Evolutionary conservation across 176 grass and related monocot species (phyloP).

Genomic region (Oryza coarctata): DNA sequence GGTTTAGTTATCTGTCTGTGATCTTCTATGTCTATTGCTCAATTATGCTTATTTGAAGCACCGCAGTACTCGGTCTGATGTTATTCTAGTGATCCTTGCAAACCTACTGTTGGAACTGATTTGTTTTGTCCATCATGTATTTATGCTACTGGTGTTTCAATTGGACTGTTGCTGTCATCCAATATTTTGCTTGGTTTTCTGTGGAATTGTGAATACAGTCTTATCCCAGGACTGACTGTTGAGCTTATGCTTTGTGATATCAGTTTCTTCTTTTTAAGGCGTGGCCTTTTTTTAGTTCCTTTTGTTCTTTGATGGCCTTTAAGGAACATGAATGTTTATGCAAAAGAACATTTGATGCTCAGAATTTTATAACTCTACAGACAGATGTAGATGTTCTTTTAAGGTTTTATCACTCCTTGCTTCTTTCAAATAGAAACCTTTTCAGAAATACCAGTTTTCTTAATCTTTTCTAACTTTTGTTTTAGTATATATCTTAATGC

Average conservation of each 20-base stretch:
- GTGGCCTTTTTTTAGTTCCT: neutral
- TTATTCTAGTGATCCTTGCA: neutral
- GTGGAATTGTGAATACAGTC: neutral
- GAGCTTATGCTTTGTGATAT: neutral
- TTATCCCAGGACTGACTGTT: neutral
- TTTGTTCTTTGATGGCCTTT: neutral
- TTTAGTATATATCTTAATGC: neutral
- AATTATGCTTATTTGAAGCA: neutral
- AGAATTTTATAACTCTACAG: neutral
- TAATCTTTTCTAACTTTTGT: neutral
- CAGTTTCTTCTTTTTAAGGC: neutral
- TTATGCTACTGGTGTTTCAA: neutral
- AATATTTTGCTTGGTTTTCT: neutral
- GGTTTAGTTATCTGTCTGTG: neutral
- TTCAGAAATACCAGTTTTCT: neutral
- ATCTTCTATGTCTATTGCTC: neutral
- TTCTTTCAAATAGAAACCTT: constrained; percentile 12
- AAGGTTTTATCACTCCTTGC: neutral
- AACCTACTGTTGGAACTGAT: neutral
- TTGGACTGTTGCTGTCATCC: neutral
- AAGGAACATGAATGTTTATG: neutral
- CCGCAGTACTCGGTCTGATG: neutral
- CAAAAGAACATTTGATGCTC: neutral
- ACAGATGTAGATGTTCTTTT: neutral
- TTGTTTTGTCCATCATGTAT: neutral